Evolutionary conservation across 2,329 filamentous ascomycete genomes (phyloP), one percentile per base, ranked within the genome.

Genomic region (Sarocladium brachiariae): DNA sequence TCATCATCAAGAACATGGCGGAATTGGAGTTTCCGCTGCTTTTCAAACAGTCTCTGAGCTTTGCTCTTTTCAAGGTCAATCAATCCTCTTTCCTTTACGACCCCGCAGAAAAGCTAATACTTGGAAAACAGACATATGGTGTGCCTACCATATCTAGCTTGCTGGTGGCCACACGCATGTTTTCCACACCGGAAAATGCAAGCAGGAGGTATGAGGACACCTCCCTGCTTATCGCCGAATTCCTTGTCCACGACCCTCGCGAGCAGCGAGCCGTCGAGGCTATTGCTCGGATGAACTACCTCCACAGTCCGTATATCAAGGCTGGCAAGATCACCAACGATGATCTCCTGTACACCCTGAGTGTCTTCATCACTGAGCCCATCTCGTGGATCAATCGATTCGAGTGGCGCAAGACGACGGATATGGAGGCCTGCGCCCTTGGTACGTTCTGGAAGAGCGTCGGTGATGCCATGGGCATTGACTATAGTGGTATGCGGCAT

Each of bases 401-500:
- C 58, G 88, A 92, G 61, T 92, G 87, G 86, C 77, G 87, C 2
- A 34, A 68, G 4, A 63, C 88, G 19, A 84, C 76, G 14, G 78
- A 84, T 1, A 72, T 90, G 65, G 87, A 91, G 64, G 63, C 71
- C 9, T 86, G 83, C 54, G 86, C 84, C 0, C 65, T 84, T 25
- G 82, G 78, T 14, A 81, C 79, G 0, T 81, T 86, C 59, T 90
- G 85, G 86, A 87, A 86, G 64, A 73, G 74, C 49, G 67, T 88
- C 14, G 86, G 86, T 13, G 82, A 89, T 57, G 78, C 79, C 49
- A 85, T 90, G 79, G 75, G 73, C 0, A 86, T 90, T 54, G 62
- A 71, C 45, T 80, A 78, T 56, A 61, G 63, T 21, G 65, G 65
- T 1, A 59, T 65, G 13, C 63, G 60, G 27, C 23, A 27, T 30